These are phyloP conservation scores for Cytospora piceae DNA, from an alignment of 2,329 filamentous ascomycete species.

Conservation along the genomic window DNA sequence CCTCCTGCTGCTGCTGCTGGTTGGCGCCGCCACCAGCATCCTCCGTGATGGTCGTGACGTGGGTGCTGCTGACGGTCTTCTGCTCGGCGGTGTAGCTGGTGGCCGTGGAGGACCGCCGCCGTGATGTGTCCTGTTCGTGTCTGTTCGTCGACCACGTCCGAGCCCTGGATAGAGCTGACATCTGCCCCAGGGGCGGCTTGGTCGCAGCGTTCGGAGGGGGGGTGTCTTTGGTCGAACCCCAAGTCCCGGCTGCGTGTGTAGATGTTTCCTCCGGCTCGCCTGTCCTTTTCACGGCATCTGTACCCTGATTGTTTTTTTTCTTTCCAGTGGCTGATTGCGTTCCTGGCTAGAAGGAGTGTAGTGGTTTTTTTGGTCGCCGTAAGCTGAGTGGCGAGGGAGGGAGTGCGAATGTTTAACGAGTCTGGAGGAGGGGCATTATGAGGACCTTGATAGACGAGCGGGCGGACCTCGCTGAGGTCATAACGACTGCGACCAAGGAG, in stretches of 20 bases:
- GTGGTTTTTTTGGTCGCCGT: not conserved
- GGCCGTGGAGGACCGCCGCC: conserved; percentile 15
- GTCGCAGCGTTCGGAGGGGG: conserved; percentile 2
- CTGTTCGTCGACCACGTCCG: conserved; percentile 30
- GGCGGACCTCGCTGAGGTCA: conserved; percentile 9
- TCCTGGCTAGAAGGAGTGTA: not conserved
- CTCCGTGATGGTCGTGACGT: conserved; percentile 16
- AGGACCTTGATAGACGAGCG: not conserved
- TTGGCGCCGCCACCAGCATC: not conserved
- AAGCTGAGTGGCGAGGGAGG: not conserved
- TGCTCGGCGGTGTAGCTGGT: conserved; percentile 18
- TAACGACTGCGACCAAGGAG: conserved; percentile 4
- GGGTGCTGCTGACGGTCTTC: conserved; percentile 8
- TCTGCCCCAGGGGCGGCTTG: conserved; percentile 8
- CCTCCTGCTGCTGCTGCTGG: not conserved
- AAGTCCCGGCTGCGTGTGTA: conserved; percentile 1
- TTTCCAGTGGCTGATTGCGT: not conserved
- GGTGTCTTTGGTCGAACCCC: not conserved
- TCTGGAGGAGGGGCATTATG: not conserved
- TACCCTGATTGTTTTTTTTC: not conserved
- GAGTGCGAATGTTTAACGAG: not conserved
- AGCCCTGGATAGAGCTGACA: conserved; percentile 28
- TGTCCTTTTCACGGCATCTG: conserved; percentile 1
- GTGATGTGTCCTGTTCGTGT: conserved; percentile 18
- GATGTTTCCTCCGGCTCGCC: not conserved